Evolutionary conservation across 768 basidiomycete species (phyloP).

Genomic region (Fomitopsis pulvina): DNA sequence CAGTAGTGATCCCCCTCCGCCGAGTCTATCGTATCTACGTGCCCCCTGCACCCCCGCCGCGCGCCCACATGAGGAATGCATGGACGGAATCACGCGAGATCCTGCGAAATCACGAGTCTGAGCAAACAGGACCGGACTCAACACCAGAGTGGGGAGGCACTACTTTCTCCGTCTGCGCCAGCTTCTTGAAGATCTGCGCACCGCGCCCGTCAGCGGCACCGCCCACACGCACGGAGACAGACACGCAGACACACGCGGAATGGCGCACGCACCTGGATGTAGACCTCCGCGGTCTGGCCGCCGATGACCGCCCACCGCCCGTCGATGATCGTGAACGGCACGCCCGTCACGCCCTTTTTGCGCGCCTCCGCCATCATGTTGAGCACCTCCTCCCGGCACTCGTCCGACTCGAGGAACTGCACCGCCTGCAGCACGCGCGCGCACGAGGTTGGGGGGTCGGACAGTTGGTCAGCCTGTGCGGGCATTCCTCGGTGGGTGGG

Average conservation of each 20-base stretch:
- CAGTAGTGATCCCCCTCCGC: neutral
- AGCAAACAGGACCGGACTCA: constrained; percentile 1
- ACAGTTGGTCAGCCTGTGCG: neutral
- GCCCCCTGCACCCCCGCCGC: too few species aligned
- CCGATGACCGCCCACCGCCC: constrained; percentile 74
- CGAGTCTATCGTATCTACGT: neutral
- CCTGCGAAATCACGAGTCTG: constrained; percentile 2
- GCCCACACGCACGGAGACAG: neutral
- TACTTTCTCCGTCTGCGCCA: constrained; percentile 25
- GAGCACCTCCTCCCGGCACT: constrained; percentile 58
- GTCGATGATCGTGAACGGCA: constrained; percentile 76
- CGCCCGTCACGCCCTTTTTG: constrained; percentile 64
- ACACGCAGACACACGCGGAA: neutral
- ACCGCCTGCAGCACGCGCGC: constrained; percentile 44
- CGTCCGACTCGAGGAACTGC: constrained; percentile 58
- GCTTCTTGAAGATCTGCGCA: constrained; percentile 41
- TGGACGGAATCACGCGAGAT: neutral
- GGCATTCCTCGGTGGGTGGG: neutral
- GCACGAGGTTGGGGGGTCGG: too few species aligned
- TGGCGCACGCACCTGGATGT: constrained; percentile 46
- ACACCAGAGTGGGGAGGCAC: neutral
- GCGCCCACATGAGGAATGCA: too few species aligned
- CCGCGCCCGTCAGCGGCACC: too few species aligned
- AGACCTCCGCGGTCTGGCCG: constrained; percentile 66
- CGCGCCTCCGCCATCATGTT: constrained; percentile 56